These are phyloP conservation scores for Ophiosphaerella herpotricha DNA, from an alignment of 2,329 filamentous ascomycete species.

Conservation along the genomic window DNA sequence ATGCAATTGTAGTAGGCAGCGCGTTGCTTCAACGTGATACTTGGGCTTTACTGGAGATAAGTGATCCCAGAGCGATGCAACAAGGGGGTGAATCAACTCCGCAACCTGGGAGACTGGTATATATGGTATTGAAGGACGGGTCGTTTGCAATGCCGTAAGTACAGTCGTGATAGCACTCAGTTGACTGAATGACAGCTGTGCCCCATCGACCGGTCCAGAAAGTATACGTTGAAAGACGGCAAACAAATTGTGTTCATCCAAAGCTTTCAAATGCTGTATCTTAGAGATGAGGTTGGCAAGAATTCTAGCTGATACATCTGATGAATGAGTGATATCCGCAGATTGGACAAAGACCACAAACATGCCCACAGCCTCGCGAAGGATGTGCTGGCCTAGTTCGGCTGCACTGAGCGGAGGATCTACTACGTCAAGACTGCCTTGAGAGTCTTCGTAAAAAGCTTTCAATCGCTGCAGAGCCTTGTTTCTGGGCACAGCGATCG, in stretches of 20 bases:
- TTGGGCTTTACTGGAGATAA: conserved; percentile 83
- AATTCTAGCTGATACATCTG: conserved; percentile 39
- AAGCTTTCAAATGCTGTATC: conserved; percentile 25
- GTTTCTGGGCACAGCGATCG: conserved; percentile 9
- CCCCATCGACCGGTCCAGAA: not conserved
- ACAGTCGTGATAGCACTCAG: conserved; percentile 40
- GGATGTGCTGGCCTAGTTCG: conserved; percentile 32
- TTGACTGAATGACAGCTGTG: conserved; percentile 29
- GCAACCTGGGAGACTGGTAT: conserved; percentile 56
- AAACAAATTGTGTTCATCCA: conserved; percentile 34
- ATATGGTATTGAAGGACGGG: conserved; percentile 28
- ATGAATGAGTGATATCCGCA: conserved; percentile 9
- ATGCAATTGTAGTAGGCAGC: conserved; percentile 85
- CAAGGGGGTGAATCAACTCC: conserved; percentile 68
- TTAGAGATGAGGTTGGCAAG: conserved; percentile 43
- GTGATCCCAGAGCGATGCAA: conserved; percentile 76
- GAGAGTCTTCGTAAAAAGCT: conserved; percentile 43
- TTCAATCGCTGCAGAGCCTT: conserved; percentile 26
- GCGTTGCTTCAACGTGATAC: conserved; percentile 91
- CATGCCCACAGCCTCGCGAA: conserved; percentile 37
- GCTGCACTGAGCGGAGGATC: conserved; percentile 33
- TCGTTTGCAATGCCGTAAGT: conserved; percentile 39
- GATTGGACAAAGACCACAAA: conserved; percentile 29
- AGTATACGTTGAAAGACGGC: conserved; percentile 29
- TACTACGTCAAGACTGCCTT: conserved; percentile 40